Evolutionary conservation across 106 monocot species (phyloP), one percentile per base, ranked within the genome.

Genomic region (Apostasia ramifera): DNA sequence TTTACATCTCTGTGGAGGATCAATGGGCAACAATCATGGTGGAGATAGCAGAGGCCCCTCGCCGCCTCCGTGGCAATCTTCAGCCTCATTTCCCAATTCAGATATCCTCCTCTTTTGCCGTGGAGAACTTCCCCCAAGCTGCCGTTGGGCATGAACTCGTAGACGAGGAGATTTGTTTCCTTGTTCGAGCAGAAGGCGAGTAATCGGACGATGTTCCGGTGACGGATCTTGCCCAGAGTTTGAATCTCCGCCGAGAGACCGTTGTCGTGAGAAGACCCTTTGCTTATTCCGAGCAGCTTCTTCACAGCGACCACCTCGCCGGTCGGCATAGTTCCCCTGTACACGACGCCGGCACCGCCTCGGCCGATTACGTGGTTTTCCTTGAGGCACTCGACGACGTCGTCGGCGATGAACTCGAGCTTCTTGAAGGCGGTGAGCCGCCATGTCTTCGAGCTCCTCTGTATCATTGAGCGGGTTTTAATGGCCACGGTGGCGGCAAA

Each of bases 391-490:
- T 81, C 82, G 3, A 81, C 71, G 8, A 93, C 63, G 74, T 93
- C 84, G 49, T 78, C 74, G 40, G 76, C 76, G 2, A 64, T 43
- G 59, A 93, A 93, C 7, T 82, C 66, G 0, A 93, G 66, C 63
- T 89, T 93, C 55, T 86, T 84, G 78, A 89, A 93, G 38, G 89
- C 80, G 0, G 89, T 93, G 38, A 93, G 77, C 71, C 74, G 78
- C 93, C 93, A 93, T 3, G 76, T 49, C n/a, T 70, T 76, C 4
- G 85, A 82, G 37, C 64, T 75, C 38, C 70, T 67, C 9, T 53
- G 50, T 55, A 92, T 70, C 55, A 79, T 57, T 8, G 74, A 71
- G 15, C 78, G 70, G 9, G 78, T 72, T 59, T 81, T 85, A 48
- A 81, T 38, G 51, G 74, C 68, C 38, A 75, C 81, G 1, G 77